Base-by-base conservation (phyloP, 2,329 filamentous ascomycete genomes). In the Neopestalotiopsis sp. region DNA sequence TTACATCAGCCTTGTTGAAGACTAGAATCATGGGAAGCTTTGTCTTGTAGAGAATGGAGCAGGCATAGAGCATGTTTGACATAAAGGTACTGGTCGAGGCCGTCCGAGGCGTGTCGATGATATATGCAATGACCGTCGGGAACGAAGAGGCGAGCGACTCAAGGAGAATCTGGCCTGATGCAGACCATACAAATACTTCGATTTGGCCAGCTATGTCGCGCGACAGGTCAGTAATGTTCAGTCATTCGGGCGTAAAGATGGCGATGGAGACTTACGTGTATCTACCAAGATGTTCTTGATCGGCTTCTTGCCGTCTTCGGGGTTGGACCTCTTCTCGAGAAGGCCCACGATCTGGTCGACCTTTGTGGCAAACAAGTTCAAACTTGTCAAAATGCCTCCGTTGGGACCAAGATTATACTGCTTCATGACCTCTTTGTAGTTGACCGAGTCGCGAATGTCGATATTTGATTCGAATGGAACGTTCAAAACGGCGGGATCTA, bases 381-480 rank as follows among this genome's bases (percentile, higher is more conserved):
- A 85, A 12, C 93, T 96, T 1, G 97, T 99, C 74, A 99, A 84
- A 77, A 99, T 99, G 61, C 95, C 97, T 66, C 96, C 96, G 83
- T 99, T 99, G 9, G 96, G 96, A 0, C 96, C 96, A 0, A 99
- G 89, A 78, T 98, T 98, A 82, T 98, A 98, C 83, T 98, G 95
- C 83, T 95, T 97, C 97, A 99, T 99, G 72, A 99, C 96, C 82
- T 99, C 95, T 80, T 97, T 96, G 86, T 99, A 99, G 87, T 99
- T 98, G 80, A 99, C 95, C 32, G 93, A 96, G 82, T 99, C 96
- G 76, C 97, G 94, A 75, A 99, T 99, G 82, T 99, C 96, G 82
- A 99, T 98, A 82, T 99, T 99, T 80, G 92, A 91, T 74, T 97
- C 95, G 78, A 98, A 99, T 3, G 97, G 96, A 6, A 98, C 93